Base-by-base conservation (phyloP, 2,329 filamentous ascomycete species). In the Fusarium staphyleae region DNA sequence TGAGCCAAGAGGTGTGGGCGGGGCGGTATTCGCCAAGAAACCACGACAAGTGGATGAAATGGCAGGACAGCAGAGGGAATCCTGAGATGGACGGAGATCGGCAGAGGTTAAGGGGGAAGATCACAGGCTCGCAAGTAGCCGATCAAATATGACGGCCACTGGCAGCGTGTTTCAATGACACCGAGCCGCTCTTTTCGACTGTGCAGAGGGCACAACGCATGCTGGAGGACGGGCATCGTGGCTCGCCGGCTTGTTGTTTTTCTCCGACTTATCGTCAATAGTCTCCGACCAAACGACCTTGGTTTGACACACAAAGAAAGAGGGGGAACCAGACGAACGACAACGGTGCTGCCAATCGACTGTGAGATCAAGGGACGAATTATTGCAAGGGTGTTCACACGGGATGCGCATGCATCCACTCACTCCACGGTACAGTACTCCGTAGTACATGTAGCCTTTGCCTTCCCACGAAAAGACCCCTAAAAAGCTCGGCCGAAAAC, bases 21-120 rank as follows among this genome's bases (percentile, higher is more conserved):
- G 65, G 63, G 62, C 55, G 43, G 39, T 4, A 37, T 46, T 52
- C 42, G 63, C 60, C 61, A 63, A 63, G 58, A 52, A 32, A 18
- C 51, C 37, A 55, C 33, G 43, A 49, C 11, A 33, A 48, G 58
- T 52, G 59, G 63, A 41, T 41, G 40, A 28, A 15, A 32, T 29
- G 43, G 49, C 30, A 44, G 28, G 48, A 60, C 37, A 33, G 55
- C 53, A 59, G 48, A 65, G 63, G 55, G 40, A 63, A 63, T 57
- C 57, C 59, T 46, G 62, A 53, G 35, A 52, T 47, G 53, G 35
- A 52, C 46, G 42, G 44, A 12, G 64, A 66, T 66, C 64, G 47
- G 42, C 64, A 57, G 36, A 41, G 16, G 50, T 56, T 57, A 52
- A 48, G 47, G 28, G 43, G 44, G 43, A 35, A n/a, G 50, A 63